Base-by-base conservation (phyloP, 805 yeast species). In the Metahyphopichia silvanorum region DNA sequence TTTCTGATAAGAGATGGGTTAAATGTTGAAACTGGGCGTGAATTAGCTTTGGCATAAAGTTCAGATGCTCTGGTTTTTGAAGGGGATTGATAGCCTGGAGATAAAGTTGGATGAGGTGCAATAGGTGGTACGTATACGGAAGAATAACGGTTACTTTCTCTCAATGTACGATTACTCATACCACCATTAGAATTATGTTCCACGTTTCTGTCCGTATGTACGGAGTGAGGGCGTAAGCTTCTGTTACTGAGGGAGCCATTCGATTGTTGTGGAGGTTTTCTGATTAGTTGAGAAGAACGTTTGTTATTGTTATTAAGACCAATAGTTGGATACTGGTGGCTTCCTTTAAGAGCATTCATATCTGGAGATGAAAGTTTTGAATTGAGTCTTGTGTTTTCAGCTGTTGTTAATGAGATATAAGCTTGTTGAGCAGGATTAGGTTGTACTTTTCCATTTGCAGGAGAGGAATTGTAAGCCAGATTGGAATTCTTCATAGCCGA, bases 371-470 rank as follows among this genome's bases (percentile, higher is more conserved):
- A 69, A 49, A 77, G 52, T 38, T 73, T 71, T 1, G 91, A 82
- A 56, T 84, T 84, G 35, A 82, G 51, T 37, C 88, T 68, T 0
- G 93, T 84, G 53, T 84, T 84, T 49, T 83, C 88, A 1, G 89
- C 89, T 0, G 93, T 84, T 1, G 89, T 71, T 33, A 81, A 56
- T 0, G 86, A 78, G 27, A 82, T 49, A 45, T 82, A 82, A 0
- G 85, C 87, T 38, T 71, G 73, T 17, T 74, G 74, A 0, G 86
- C 85, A 2, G 82, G 66, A 38, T 52, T 61, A 16, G 23, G 6
- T 13, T 4, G 63, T 13, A 33, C 21, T 21, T 37, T 16, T 16
- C 25, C 11, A 29, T 27, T 32, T 9, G 36, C 24, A 9, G 36
- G 32, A 12, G 29, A 22, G 4, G 46, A 25, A 19, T 39, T 41